Percentiles rank a stretch among this genome's conserved stretches.
Conservation (phyloP, 306 rosid species). For the Acacia confusa region DNA sequence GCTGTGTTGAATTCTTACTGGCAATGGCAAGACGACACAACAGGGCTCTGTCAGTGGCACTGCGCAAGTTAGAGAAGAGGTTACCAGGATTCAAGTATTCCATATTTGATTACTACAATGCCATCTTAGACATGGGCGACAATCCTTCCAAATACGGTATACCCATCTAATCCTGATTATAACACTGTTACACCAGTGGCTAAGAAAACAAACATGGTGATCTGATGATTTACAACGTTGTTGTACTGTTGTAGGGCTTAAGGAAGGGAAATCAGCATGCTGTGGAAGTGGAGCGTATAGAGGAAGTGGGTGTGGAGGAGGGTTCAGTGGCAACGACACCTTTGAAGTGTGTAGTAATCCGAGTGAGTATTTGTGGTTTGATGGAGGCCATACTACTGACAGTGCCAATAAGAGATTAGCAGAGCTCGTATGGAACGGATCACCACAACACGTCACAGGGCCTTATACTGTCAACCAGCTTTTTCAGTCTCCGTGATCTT, state of each 20-base stretch:
- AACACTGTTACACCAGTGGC: too few relatives aligned
- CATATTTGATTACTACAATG: background rate
- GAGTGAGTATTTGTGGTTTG: constrained; percentile 39
- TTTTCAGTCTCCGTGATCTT: constrained; percentile 7
- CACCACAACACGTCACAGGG: constrained; percentile 6
- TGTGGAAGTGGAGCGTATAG: constrained; percentile 48
- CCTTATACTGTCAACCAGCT: constrained; percentile 35
- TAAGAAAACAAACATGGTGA: too few relatives aligned
- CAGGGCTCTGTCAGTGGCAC: constrained; percentile 10
- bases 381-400: constrained; percentile 39
- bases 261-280: constrained; percentile 37
- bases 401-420: constrained; percentile 28
- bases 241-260: background rate
- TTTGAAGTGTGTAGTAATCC: constrained; percentile 32
- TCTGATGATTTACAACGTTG: too few relatives aligned
- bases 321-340: background rate
- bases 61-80: background rate
- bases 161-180: background rate
- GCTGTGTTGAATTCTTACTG: background rate
- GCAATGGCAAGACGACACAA: constrained; percentile 28
- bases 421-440: constrained; percentile 38
- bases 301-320: constrained; percentile 39
- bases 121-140: constrained; percentile 5
- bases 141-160: constrained; percentile 30
- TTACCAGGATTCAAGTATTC: constrained; percentile 31